A percentile compares a stretch with the other conserved stretches of the same genome.
phyloP scores from a whole-genome alignment of 2,329 filamentous ascomycete genomes.

The Aspergillus chevalieri region DNA sequence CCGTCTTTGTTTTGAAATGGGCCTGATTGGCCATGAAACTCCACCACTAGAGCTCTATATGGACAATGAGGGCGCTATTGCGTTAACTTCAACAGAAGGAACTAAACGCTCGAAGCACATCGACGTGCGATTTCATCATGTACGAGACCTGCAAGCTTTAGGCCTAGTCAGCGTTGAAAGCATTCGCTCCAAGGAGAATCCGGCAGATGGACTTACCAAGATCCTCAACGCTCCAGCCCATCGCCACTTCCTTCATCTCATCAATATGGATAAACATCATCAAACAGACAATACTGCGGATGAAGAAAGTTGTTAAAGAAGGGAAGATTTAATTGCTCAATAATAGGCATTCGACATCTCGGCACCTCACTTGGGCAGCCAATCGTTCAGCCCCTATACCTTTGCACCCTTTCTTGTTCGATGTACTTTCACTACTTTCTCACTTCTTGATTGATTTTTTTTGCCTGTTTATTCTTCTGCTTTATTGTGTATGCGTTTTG shows the following conservation, averaged over 20 bases:
- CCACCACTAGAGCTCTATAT: not conserved
- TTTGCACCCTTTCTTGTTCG: too few species aligned
- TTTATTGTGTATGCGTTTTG: not conserved
- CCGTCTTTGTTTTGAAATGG: not conserved
- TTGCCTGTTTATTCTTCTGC: not conserved
- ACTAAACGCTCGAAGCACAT: not conserved
- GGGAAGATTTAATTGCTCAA: too few species aligned
- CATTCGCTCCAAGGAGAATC: not conserved
- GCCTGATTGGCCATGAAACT: too few species aligned
- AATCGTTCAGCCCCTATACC: too few species aligned
- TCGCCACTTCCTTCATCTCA: not conserved
- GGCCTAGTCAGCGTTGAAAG: slow-evolving; percentile 1
- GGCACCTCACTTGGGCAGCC: too few species aligned
- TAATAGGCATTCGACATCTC: too few species aligned
- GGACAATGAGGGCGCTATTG: not conserved
- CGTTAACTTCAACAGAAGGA: not conserved
- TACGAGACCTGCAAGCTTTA: not conserved
- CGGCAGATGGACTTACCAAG: not conserved
- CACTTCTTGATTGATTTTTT: not conserved
- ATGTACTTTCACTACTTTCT: not conserved
- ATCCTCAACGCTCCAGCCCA: not conserved
- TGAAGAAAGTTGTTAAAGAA: not conserved
- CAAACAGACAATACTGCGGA: too few species aligned
- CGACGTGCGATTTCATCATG: not conserved
- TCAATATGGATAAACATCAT: not conserved